Conservation (phyloP, 306 rosid genomes). For the Dalbergia cultrata region DNA sequence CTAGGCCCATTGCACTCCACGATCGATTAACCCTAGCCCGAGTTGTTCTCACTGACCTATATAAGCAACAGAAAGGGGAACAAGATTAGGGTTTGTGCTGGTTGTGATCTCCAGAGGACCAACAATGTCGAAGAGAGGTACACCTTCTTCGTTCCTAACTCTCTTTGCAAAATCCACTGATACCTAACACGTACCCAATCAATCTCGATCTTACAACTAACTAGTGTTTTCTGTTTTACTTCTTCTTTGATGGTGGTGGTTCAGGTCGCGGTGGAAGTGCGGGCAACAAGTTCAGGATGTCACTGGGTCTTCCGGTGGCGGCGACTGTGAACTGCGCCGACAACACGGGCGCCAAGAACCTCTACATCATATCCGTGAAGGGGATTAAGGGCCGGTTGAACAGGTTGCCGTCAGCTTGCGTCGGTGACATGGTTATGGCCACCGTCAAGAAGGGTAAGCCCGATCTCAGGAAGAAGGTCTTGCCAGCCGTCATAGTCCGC, state of each 20-base stretch:
- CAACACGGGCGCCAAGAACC: conserved; percentile 93
- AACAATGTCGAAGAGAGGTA: conserved; percentile 75
- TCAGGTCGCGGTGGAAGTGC: conserved; percentile 91
- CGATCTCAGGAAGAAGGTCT: conserved; percentile 88
- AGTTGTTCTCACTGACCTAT: neutral
- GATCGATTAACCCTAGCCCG: conserved; percentile 30
- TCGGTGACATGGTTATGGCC: conserved; percentile 97
- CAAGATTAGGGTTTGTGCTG: neutral
- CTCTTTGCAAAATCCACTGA: neutral
- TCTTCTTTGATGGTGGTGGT: no score
- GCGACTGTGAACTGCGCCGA: conserved; percentile 96
- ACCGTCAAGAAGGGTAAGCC: conserved; percentile 95
- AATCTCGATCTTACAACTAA: neutral
- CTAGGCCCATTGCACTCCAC: neutral
- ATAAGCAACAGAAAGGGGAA: neutral
- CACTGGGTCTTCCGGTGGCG: conserved; percentile 95
- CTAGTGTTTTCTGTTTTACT: neutral
- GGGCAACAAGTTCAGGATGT: conserved; percentile 91
- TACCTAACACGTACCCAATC: no score
- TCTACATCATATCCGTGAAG: conserved; percentile 88
- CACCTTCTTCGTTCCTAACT: neutral
- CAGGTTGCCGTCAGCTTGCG: conserved; percentile 90
- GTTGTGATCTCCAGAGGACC: neutral
- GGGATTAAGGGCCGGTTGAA: conserved; percentile 90
- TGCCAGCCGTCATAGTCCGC: conserved; percentile 88